These are phyloP conservation scores for Wilcoxina mikolae DNA, from an alignment of 495 filamentous ascomycete genomes.

Conservation along the genomic window DNA sequence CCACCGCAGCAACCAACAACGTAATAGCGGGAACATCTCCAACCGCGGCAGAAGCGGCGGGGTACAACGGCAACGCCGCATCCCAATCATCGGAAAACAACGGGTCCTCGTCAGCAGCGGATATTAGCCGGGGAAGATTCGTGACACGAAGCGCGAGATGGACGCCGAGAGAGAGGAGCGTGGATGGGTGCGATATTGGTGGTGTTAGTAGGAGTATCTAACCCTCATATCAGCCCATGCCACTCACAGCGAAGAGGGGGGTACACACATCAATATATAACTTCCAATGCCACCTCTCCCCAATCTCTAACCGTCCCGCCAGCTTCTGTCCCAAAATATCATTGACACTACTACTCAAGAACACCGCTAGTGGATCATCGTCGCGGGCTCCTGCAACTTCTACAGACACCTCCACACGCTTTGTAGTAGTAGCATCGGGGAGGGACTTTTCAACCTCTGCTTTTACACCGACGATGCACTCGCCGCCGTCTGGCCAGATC, in stretches of 20 bases:
- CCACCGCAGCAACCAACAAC: conserved; percentile 73
- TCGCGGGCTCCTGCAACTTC: conserved; percentile 52
- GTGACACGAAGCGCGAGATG: conserved; percentile 89
- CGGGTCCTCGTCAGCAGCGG: conserved; percentile 81
- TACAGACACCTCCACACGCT: conserved; percentile 24
- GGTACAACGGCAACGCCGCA: conserved; percentile 61
- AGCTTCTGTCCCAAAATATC: conserved; percentile 67
- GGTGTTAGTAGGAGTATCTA: conserved; percentile 88
- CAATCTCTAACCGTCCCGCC: conserved; percentile 62
- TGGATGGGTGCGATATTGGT: conserved; percentile 78
- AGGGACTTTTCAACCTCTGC: conserved; percentile 58
- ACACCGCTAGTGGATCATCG: conserved; percentile 79
- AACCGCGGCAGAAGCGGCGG: conserved; percentile 30
- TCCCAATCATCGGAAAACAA: conserved; percentile 98
- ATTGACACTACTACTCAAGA: conserved; percentile 70
- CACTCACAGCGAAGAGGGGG: background rate
- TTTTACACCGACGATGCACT: conserved; percentile 90
- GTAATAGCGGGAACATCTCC: conserved; percentile 52
- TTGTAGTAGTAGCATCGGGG: conserved; percentile 28
- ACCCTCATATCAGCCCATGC: background rate
- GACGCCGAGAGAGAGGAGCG: conserved; percentile 79
- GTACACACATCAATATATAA: conserved; percentile 78
- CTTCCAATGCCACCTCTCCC: conserved; percentile 85
- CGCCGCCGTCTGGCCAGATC: conserved; percentile 86
- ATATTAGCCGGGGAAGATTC: conserved; percentile 67